Evolutionary conservation across 805 yeast species (phyloP).

Genomic region (Candida vaughaniae): DNA sequence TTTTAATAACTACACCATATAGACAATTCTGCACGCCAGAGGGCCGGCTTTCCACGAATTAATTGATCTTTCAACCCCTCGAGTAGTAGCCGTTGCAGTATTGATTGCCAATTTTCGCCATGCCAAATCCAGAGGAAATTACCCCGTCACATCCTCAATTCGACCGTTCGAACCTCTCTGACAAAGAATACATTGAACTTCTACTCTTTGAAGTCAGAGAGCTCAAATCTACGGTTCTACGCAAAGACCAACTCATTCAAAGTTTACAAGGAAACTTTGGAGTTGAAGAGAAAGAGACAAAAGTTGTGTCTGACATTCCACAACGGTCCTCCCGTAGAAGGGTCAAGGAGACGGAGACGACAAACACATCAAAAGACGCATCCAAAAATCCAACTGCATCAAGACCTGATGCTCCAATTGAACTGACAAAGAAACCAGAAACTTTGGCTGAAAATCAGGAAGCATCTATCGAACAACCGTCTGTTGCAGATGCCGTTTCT

Average conservation of each 20-base stretch:
- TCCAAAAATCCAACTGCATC: no score
- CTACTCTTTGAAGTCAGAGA: slow-evolving; percentile 37
- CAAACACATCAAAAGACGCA: no score
- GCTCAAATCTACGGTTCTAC: slow-evolving; percentile 20
- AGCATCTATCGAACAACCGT: background rate
- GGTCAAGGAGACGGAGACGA: background rate
- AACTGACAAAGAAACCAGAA: no score
- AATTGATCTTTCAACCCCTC: no score
- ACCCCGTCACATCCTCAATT: slow-evolving; percentile 38
- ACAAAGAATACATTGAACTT: slow-evolving; percentile 32
- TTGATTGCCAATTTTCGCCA: no score
- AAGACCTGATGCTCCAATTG: no score
- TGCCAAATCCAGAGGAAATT: slow-evolving; percentile 12
- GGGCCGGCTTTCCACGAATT: no score
- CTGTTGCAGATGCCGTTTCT: no score
- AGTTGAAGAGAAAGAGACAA: background rate
- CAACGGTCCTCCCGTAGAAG: slow-evolving; percentile 25
- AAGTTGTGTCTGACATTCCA: slow-evolving; percentile 14
- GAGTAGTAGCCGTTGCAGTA: no score
- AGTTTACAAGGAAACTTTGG: slow-evolving; percentile 13
- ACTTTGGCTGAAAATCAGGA: background rate
- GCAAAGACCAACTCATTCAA: slow-evolving; percentile 15
- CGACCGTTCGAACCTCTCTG: slow-evolving; percentile 28
- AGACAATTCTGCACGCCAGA: background rate
- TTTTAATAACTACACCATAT: no score